phyloP scores from a whole-genome alignment of 108 stramenopile genomes.

The Fragilaria radians region DNA sequence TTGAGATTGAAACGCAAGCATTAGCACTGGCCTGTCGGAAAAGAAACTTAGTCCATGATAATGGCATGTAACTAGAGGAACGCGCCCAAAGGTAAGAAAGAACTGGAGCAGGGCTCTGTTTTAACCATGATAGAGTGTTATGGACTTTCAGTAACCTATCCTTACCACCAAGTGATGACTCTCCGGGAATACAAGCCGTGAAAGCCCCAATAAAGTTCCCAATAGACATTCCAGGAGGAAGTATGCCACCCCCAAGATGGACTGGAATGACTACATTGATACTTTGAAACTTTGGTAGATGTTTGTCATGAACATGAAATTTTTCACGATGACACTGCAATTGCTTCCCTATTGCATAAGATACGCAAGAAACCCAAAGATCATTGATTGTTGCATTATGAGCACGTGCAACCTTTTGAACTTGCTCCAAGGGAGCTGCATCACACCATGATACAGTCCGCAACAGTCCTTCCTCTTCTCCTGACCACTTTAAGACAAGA shows the following conservation, averaged over 20 bases:
- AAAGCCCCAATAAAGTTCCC: conserved; percentile 87
- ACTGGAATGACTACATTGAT: conserved; percentile 77
- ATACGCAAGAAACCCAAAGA: conserved; percentile 68
- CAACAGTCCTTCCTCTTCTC: neutral
- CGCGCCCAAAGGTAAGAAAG: conserved; percentile 47
- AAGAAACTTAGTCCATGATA: conserved; percentile 27
- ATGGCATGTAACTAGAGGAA: conserved; percentile 33
- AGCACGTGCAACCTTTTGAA: conserved; percentile 46
- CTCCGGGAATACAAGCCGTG: conserved; percentile 54
- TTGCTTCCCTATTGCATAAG: conserved; percentile 58
- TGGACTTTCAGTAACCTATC: conserved; percentile 60
- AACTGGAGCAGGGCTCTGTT: conserved; percentile 60
- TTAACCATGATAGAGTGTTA: conserved; percentile 33
- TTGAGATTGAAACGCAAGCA: conserved; percentile 66
- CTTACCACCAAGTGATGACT: conserved; percentile 20
- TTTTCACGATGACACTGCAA: conserved; percentile 45
- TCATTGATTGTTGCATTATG: conserved; percentile 72
- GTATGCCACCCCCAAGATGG: conserved; percentile 69
- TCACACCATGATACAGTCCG: conserved; percentile 70
- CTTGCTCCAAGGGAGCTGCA: conserved; percentile 64
- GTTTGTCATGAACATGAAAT: conserved; percentile 1
- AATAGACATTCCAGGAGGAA: conserved; percentile 64
- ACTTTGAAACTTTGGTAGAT: conserved; percentile 1
- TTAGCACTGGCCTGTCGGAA: conserved; percentile 60
- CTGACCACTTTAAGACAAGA: conserved; percentile 11